Evolutionary conservation across 352 stramenopile species (phyloP).

Genomic region (Blastocystis sp.): DNA sequence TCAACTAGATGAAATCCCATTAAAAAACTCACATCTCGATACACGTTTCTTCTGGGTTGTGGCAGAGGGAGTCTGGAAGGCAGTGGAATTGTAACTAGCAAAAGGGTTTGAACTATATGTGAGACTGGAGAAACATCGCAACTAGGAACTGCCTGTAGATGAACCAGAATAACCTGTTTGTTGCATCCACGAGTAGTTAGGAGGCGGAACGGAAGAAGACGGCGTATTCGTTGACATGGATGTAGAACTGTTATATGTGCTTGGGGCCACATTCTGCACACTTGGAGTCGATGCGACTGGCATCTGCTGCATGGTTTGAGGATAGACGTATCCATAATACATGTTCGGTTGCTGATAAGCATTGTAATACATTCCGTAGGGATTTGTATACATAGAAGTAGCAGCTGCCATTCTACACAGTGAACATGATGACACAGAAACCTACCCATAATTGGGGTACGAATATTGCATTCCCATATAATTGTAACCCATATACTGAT

Average conservation of each 20-base stretch:
- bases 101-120: slow-evolving; percentile 30
- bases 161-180: background rate
- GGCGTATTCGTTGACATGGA: background rate
- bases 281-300: background rate
- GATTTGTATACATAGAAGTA: background rate
- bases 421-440: background rate
- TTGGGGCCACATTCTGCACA: background rate
- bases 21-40: background rate
- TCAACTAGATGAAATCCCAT: background rate
- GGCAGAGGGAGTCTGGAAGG: background rate
- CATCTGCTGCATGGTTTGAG: background rate
- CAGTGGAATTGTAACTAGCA: background rate
- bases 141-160: background rate
- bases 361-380: slow-evolving; percentile 5
- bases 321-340: slow-evolving; percentile 27
- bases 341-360: background rate
- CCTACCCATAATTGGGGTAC: background rate
- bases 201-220: background rate
- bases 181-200: background rate
- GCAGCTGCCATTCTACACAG: background rate
- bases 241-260: background rate
- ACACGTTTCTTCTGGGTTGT: background rate
- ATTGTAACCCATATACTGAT: background rate
- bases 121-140: background rate
- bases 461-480: background rate